Evolutionary conservation across 2,329 filamentous ascomycete genomes (phyloP), one percentile per base, ranked within the genome.

Genomic region (Colletotrichum coccodes): DNA sequence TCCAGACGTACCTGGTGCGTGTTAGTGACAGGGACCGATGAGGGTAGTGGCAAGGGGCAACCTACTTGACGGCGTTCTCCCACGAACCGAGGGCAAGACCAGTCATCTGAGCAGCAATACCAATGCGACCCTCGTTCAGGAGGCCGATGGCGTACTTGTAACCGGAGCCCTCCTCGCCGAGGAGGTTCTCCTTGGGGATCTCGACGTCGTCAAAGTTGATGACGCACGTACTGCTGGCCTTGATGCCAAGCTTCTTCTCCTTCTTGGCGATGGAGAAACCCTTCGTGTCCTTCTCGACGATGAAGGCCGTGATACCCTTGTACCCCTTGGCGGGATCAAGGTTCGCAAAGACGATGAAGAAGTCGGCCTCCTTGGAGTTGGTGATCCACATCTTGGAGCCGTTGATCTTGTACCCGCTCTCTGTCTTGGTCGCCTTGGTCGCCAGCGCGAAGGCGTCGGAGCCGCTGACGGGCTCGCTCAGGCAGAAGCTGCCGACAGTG

Each of bases 361-460:
- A 92, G 69, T 91, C 90, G 23, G 96, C 92, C 83, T 99, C 96
- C 84, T 95, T 91, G 58, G 93, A 92, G 87, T 99, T 99, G 72
- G 96, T 99, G 82, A 99, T 99, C 96, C 96, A 99, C 96, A 99
- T 99, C 89, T 99, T 99, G 81, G 90, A 91, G 57, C 96, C 96
- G 70, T 90, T 92, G 81, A 99, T 92, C 82, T 87, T 91, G 85
- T 95, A 99, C 38, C 95, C 94, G 72, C 90, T 88, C 26, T 90
- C 86, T 0, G 94, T 96, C 85, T 95, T 93, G 66, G 89, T 91
- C 49, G 96, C 96, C 80, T 94, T 95, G 65, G 96, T 98, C 73
- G 94, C 92, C 72, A 99, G 87, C 1, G 97, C 97, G 78, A 99
- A 99, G 46, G 96, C 96, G 78, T 99, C 96, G 1, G 94, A 97